These are phyloP conservation scores for Epichloe elymi DNA, from an alignment of 2,329 filamentous ascomycete species.

Conservation along the genomic window DNA sequence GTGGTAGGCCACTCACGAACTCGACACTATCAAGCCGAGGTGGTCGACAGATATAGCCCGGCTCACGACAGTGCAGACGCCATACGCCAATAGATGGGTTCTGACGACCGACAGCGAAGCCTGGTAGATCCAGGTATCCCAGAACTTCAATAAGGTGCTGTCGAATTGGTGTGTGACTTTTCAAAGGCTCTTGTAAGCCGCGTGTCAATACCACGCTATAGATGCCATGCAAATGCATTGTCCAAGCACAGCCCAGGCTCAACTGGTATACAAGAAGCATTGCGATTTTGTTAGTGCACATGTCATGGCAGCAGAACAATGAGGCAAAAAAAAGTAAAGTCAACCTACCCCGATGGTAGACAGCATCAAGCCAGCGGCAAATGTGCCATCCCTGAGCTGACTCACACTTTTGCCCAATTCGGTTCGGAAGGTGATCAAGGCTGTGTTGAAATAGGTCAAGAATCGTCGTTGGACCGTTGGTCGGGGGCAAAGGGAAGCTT, in stretches of 20 bases:
- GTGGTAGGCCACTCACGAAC: conserved; percentile 1
- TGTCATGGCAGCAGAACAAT: not conserved
- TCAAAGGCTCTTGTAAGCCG: not conserved
- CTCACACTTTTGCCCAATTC: not conserved
- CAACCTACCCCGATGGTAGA: not conserved
- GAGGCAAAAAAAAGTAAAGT: too few relatives aligned
- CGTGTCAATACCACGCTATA: not conserved
- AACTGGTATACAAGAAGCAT: not conserved
- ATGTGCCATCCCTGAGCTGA: not conserved
- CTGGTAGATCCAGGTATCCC: conserved; percentile 1
- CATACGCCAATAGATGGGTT: not conserved
- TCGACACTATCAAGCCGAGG: conserved; percentile 1
- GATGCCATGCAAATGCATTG: conserved; percentile 2
- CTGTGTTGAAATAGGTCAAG: not conserved
- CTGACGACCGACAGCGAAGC: conserved; percentile 1
- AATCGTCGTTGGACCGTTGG: not conserved
- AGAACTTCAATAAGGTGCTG: not conserved
- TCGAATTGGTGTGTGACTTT: not conserved
- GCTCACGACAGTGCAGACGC: conserved; percentile 2
- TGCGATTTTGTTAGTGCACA: not conserved
- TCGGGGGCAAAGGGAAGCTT: not conserved
- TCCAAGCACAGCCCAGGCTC: not conserved
- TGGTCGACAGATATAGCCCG: not conserved
- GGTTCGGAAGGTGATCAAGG: not conserved
- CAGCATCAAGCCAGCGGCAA: conserved; percentile 1